Base-by-base conservation (phyloP, 176 grass and related monocot genomes). In the Aegilops tauschii region DNA sequence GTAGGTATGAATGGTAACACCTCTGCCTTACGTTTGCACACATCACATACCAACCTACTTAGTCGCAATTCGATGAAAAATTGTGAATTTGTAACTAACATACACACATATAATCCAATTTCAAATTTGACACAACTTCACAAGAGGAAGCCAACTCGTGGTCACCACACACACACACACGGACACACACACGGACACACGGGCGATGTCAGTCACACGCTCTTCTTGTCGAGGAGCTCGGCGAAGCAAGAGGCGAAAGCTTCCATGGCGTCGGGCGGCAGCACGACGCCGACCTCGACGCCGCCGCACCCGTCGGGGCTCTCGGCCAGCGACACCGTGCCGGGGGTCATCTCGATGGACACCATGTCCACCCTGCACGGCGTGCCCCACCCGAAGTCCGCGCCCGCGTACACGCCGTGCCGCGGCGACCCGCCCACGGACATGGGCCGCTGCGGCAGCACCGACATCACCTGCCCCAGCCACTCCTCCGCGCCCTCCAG, bases 321-420 rank as follows among this genome's bases (percentile, higher is more conserved):
- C 14, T 94, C 87, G 0, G 87, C 86, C 13, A 94, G 79, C 71
- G 89, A 88, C 65, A 91, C 82, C 9, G 83, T 86, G 21, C 87
- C 89, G 5, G 83, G 90, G 21, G 78, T 89, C 85, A 71, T 94
- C 82, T 85, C 86, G 61, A 87, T 83, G 36, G 88, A 91, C 63
- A 86, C 80, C 87, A 90, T 91, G 61, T 88, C 93, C 83, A 92
- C 87, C 85, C 84, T 85, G 45, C 45, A 50, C 1, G 73, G 73
- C 45, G 3, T 21, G 3, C 73, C 73, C 73, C 45, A 76, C 27
- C 73, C 73, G 27, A 76, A 76, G 73, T 76, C 73, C 7, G 73
- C 1, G 42, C 42, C 72, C 27, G 10, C 73, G 45, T 76, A 76
- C 73, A 76, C 73, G 73, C 73, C 73, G 45, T 76, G 45, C 73